Percentiles rank a stretch among this genome's conserved stretches.
These are phyloP conservation scores for Microcyclospora pomicola DNA, from an alignment of 2,329 filamentous ascomycete genomes.

Conservation along the genomic window DNA sequence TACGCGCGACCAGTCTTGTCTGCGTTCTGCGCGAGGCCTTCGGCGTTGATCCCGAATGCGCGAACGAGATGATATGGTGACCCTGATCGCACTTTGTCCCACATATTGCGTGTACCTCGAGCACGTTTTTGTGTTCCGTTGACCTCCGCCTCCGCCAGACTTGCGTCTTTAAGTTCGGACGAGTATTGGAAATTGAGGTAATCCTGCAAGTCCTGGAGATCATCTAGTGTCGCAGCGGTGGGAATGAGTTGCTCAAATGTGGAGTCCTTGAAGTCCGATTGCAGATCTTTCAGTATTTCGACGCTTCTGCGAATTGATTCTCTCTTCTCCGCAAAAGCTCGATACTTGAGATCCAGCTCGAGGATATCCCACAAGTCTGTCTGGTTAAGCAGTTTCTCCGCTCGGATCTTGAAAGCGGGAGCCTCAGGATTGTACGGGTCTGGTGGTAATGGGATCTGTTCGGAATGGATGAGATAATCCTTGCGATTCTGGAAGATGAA, in stretches of 20 bases:
- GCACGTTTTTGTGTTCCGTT: constrained; percentile 65
- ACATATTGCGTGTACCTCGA: constrained; percentile 65
- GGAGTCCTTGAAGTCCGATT: constrained; percentile 50
- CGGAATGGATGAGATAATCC: constrained; percentile 88
- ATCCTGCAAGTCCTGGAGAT: constrained; percentile 90
- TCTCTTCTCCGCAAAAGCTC: constrained; percentile 81
- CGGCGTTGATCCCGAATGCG: constrained; percentile 79
- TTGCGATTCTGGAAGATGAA: constrained; percentile 98
- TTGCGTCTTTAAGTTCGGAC: constrained; percentile 66
- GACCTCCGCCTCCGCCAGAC: constrained; percentile 45
- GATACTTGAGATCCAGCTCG: constrained; percentile 88
- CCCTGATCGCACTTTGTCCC: constrained; percentile 70
- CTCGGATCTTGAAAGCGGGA: constrained; percentile 57
- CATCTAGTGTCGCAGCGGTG: constrained; percentile 74
- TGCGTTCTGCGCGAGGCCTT: constrained; percentile 77
- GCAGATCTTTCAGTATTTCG: constrained; percentile 52
- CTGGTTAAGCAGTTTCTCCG: constrained; percentile 81
- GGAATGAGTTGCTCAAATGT: constrained; percentile 74
- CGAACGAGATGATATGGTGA: constrained; percentile 71
- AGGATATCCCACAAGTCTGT: constrained; percentile 91
- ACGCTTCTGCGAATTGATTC: constrained; percentile 67
- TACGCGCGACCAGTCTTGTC: constrained; percentile 64
- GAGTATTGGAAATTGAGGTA: constrained; percentile 93
- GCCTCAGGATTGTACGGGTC: constrained; percentile 54
- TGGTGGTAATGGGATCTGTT: constrained; percentile 46